Base-by-base conservation (phyloP, 2,329 filamentous ascomycete genomes). In the Capronia americana region DNA sequence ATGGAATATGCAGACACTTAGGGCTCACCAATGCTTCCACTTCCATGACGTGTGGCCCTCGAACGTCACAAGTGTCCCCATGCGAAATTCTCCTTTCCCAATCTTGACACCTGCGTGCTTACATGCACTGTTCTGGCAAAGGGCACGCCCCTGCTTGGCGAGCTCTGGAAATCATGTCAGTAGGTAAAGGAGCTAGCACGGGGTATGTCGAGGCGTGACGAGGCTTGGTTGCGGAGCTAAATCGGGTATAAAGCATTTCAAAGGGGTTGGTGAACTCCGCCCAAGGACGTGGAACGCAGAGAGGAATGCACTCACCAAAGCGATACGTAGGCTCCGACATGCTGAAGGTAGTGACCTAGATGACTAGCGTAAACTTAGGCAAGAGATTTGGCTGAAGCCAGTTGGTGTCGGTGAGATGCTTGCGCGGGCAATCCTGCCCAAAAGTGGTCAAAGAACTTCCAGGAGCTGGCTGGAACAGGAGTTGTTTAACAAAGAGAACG, bases 11-110 rank as follows among this genome's bases (percentile, higher is more conserved):
- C 41, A 28, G 3, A 34, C 28, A n/a, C 23, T 20, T 20, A 30
- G 44, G 26, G 73, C 85, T 75, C 84, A 96, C 94, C 94, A 97
- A 77, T 98, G 94, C 75, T 90, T 90, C 88, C 90, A 98, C 64
- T 82, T 78, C 87, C 88, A 96, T 74, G 84, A 85, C 50, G 86
- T 86, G 74, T 88, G 84, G 1, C 82, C 81, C 0, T 82, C 73
- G 32, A 90, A 85, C 8, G 85, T 85, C 69, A 96, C 85, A 83
- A 89, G 92, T 24, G 84, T 85, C 50, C 91, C 94, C 61, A 93
- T 86, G 63, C 94, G 90, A 2, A 97, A 80, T 70, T 92, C 87
- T 63, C 90, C 92, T 80, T 96, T 96, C 28, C 74, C 71, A 74
- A 96, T 92, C 80, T 96, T 97, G 74, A 84, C 75, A 1, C 75